These are phyloP conservation scores for Teunomyces funiuensis DNA, from an alignment of 805 yeast genomes.

Conservation along the genomic window DNA sequence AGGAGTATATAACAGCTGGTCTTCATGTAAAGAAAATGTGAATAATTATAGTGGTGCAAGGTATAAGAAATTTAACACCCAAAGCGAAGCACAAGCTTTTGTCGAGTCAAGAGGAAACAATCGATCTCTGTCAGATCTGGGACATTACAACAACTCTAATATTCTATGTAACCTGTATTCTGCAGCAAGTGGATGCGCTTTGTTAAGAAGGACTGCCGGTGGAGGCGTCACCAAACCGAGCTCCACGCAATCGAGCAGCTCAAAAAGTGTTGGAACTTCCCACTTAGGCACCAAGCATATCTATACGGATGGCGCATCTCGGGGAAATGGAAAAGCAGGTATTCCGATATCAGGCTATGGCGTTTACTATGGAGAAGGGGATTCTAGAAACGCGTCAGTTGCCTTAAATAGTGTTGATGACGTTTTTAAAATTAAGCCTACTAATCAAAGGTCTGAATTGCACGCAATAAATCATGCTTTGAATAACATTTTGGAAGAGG, in stretches of 20 bases:
- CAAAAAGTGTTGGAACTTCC: too few relatives aligned
- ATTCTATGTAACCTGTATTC: slow-evolving; percentile 1
- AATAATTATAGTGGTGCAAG: slow-evolving; percentile 55
- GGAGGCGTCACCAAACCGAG: too few relatives aligned
- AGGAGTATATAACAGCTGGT: slow-evolving; percentile 67
- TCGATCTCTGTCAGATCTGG: background rate
- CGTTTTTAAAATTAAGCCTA: slow-evolving; percentile 38
- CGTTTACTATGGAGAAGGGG: slow-evolving; percentile 61
- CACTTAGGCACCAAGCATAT: slow-evolving; percentile 34
- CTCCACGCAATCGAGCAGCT: too few relatives aligned
- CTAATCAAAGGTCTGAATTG: slow-evolving; percentile 83
- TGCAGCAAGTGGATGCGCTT: too few relatives aligned
- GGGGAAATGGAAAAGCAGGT: slow-evolving; percentile 51
- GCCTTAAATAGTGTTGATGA: slow-evolving; percentile 40
- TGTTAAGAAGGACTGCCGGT: too few relatives aligned
- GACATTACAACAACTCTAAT: background rate
- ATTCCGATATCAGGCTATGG: slow-evolving; percentile 67
- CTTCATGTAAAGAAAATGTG: slow-evolving; percentile 51
- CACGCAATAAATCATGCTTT: slow-evolving; percentile 63
- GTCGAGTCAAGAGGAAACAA: background rate
- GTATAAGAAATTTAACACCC: slow-evolving; percentile 54
- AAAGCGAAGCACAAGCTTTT: slow-evolving; percentile 44
- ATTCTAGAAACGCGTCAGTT: slow-evolving; percentile 53
- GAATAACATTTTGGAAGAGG: slow-evolving; percentile 31
- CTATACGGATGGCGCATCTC: slow-evolving; percentile 79